Evolutionary conservation across 2,329 filamentous ascomycete species (phyloP), one percentile per base, ranked within the genome.

Genomic region (Cladosporium oxysporum): DNA sequence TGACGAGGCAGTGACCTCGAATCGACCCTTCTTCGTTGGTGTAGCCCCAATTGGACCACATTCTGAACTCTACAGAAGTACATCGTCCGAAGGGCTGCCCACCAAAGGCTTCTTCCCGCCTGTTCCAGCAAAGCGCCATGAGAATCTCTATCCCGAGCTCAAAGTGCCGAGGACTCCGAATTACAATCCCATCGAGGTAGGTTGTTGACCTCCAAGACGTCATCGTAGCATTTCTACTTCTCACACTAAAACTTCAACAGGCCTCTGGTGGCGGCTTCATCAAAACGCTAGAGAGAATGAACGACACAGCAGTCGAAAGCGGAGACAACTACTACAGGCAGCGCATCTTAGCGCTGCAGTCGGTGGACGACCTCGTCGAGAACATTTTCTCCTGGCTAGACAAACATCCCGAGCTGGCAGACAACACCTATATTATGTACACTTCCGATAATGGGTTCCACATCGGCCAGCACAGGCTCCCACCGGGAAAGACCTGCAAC

Each of bases 401-500:
- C 18, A n/a, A 44, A 10, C 37, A 44, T n/a, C 37, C 37, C 37
- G 37, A 44, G 37, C 37, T 44, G 37, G 37, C 37, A 3, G 37
- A 44, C 18, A 44, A 44, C 18, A 44, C 37, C 5, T 44, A 44
- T 18, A 44, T 44, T 18, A 44, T 44, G 37, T 44, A 44, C 37
- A 44, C 21, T 7, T 77, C 77, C 64, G 37, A 44, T 7, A 44
- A 44, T 5, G 37, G 37, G 1, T 44, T 44, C 37, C 37, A 44
- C 37, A 44, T 44, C 18, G 37, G 37, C 10, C 37, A 44, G 18
- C 37, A 44, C 18, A 44, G 37, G 37, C 37, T 44, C 5, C 37
- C 37, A 1, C 37, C 37, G 18, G 37, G 37, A 1, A 44, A 44
- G 18, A 67, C 69, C 10, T 74, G 70, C 28, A 70, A 68, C 16